These are phyloP conservation scores for Diplodia scrobiculata DNA, from an alignment of 2,329 filamentous ascomycete genomes.

Conservation along the genomic window DNA sequence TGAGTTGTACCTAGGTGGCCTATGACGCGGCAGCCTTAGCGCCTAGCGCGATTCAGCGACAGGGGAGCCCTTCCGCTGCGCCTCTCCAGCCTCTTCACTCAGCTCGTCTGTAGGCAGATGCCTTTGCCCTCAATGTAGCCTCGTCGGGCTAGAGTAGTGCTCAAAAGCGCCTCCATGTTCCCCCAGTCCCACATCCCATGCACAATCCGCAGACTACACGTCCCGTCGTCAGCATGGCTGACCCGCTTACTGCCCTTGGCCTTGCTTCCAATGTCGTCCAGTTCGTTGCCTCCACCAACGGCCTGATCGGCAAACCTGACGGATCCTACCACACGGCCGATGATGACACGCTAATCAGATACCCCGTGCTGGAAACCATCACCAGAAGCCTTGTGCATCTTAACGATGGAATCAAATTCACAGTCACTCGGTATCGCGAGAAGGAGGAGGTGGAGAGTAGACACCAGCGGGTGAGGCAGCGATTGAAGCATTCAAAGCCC, in stretches of 20 bases:
- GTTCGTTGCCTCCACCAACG: slow-evolving; percentile 12
- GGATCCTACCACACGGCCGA: not conserved
- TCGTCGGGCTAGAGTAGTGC: not conserved
- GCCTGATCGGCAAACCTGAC: not conserved
- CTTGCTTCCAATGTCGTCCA: slow-evolving; percentile 21
- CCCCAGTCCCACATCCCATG: not conserved
- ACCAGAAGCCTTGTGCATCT: slow-evolving; percentile 11
- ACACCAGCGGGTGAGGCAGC: slow-evolving; percentile 10
- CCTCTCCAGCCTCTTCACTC: slow-evolving; percentile 23
- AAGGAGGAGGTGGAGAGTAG: slow-evolving; percentile 1
- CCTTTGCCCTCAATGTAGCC: slow-evolving; percentile 5
- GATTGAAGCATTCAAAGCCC: slow-evolving; percentile 10
- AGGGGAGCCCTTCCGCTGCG: slow-evolving; percentile 7
- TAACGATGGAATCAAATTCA: slow-evolving; percentile 22
- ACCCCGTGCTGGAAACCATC: slow-evolving; percentile 7
- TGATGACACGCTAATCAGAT: not conserved
- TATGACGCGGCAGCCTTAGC: slow-evolving; percentile 11
- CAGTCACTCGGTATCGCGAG: slow-evolving; percentile 5
- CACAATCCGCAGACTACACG: not conserved
- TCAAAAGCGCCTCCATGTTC: slow-evolving; percentile 19
- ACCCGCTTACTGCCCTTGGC: slow-evolving; percentile 21
- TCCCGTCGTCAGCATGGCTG: slow-evolving; percentile 16
- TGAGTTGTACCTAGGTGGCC: not conserved
- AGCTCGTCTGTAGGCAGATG: slow-evolving; percentile 8
- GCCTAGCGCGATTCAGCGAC: slow-evolving; percentile 8